Conservation (phyloP, 768 basidiomycete species). For the Candolleomyces aberdarensis region DNA sequence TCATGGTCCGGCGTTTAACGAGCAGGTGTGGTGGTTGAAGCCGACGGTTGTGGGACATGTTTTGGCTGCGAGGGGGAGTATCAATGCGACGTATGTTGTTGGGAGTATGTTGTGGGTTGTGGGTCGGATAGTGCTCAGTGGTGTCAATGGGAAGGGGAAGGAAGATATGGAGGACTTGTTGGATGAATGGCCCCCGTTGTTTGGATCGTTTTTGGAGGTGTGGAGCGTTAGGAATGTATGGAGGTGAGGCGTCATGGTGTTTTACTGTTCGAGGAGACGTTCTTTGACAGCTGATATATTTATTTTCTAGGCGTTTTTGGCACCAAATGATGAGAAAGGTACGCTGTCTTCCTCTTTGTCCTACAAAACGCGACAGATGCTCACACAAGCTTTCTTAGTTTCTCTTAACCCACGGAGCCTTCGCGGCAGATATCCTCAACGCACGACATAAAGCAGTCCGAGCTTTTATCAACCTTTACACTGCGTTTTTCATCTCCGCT, state of each 20-base stretch:
- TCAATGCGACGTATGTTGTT: background rate
- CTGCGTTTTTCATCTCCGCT: conserved; percentile 30
- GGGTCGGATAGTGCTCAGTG: background rate
- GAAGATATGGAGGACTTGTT: conserved; percentile 17
- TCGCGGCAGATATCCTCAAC: conserved; percentile 21
- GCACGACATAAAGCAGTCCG: conserved; percentile 8
- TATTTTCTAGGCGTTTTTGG: background rate
- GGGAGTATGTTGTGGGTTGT: background rate
- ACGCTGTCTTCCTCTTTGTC: background rate
- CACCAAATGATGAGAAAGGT: background rate
- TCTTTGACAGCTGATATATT: background rate
- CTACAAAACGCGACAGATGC: background rate
- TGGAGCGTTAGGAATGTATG: conserved; percentile 38
- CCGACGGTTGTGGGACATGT: background rate
- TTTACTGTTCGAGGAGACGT: background rate
- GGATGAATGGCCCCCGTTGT: conserved; percentile 37
- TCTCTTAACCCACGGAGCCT: conserved; percentile 23
- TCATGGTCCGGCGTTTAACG: background rate
- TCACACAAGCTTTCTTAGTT: conserved; percentile 15
- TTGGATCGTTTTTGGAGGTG: conserved; percentile 28
- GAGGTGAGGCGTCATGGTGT: conserved; percentile 27
- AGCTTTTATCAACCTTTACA: conserved; percentile 13
- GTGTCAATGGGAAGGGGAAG: too few relatives aligned
- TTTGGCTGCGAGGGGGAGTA: background rate
- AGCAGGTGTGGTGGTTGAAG: background rate